phyloP scores from a whole-genome alignment of 2,329 filamentous ascomycete species.

The Ophiostoma perfectum region DNA sequence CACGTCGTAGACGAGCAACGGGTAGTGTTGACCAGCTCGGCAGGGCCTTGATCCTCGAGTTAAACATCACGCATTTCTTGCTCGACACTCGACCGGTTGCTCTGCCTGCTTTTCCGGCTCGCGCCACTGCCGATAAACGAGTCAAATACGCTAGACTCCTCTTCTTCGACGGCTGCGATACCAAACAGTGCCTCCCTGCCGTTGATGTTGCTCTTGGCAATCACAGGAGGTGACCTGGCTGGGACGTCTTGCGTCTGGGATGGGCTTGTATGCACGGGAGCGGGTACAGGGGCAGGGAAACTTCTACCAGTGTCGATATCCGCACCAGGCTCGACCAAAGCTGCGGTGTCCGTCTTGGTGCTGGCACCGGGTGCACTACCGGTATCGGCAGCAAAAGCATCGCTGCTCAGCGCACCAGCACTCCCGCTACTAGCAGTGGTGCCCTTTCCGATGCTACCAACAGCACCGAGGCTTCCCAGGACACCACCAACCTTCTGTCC shows the following conservation, averaged over 20 bases:
- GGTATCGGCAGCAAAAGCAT: background rate
- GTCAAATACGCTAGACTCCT: conserved; percentile 17
- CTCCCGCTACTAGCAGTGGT: conserved; percentile 23
- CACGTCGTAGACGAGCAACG: background rate
- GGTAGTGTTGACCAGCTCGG: too few species aligned
- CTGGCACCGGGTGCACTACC: background rate
- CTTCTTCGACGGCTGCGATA: conserved; percentile 7
- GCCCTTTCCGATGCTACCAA: conserved; percentile 14
- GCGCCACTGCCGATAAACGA: conserved; percentile 18
- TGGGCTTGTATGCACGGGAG: background rate
- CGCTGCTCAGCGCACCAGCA: background rate
- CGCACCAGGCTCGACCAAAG: background rate
- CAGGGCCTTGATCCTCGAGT: background rate
- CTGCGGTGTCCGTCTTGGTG: background rate
- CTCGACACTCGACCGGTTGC: conserved; percentile 20
- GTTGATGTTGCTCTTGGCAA: conserved; percentile 18
- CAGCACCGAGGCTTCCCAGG: conserved; percentile 24
- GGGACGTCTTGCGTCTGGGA: background rate
- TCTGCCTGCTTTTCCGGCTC: conserved; percentile 16
- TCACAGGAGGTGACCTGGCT: background rate
- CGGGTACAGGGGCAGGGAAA: background rate
- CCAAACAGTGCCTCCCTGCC: conserved; percentile 22
- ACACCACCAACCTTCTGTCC: conserved; percentile 28
- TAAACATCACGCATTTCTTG: conserved; percentile 27
- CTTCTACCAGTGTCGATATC: background rate